Conservation (phyloP, 163 green algal species). For the Scenedesmus sp. region DNA sequence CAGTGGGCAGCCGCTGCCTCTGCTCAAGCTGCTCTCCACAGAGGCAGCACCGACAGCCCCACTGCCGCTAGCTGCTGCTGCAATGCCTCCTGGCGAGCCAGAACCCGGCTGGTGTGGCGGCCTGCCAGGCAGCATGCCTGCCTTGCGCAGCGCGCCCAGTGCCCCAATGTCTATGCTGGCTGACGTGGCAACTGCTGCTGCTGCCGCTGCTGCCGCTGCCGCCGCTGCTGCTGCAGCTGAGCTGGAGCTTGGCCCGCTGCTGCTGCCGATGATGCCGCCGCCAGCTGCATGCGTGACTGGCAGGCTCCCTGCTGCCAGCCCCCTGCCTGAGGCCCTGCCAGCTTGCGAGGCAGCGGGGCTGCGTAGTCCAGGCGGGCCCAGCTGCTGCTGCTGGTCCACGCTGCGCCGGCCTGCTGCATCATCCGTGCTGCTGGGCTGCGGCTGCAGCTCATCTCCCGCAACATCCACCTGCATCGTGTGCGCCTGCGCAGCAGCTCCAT, state of each 20-base stretch:
- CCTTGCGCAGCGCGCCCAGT: neutral
- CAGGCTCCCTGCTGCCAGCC: conserved; percentile 21
- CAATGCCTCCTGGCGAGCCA: neutral
- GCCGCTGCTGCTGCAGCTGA: conserved; percentile 17
- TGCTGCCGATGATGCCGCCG: neutral
- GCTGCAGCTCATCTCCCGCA: neutral
- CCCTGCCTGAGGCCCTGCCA: neutral
- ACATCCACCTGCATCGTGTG: neutral
- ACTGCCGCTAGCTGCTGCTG: conserved; percentile 14
- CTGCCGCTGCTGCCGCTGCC: neutral
- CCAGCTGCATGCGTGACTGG: conserved; percentile 22
- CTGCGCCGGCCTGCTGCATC: neutral
- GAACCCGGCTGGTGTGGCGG: neutral
- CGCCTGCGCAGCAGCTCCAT: neutral
- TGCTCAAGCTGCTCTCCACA: neutral
- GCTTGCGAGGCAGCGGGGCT: neutral
- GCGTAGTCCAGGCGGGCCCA: neutral
- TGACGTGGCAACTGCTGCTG: conserved; percentile 15
- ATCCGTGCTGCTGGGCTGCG: neutral
- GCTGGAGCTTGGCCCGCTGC: neutral
- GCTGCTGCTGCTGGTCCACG: neutral
- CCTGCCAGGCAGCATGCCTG: neutral
- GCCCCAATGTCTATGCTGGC: conserved; percentile 38
- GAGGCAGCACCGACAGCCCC: neutral
- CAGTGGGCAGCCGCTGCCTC: neutral